Base-by-base conservation (phyloP, 2,329 filamentous ascomycete species). In the Diaporthe nobilis region DNA sequence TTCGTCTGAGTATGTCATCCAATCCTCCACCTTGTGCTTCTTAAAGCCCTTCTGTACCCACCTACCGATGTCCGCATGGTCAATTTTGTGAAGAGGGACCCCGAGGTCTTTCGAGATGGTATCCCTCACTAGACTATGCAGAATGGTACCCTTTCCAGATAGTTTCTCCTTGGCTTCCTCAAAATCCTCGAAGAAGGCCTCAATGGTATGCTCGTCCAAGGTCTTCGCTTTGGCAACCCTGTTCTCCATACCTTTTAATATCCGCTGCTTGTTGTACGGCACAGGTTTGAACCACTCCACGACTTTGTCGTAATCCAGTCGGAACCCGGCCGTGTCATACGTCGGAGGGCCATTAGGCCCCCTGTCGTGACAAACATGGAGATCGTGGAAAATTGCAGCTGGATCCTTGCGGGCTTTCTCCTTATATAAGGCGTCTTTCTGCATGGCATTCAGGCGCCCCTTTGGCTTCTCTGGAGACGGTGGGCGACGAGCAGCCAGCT, bases 81-180 rank as follows among this genome's bases (percentile, higher is more conserved):
- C 76, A 9, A 79, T 81, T 42, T 80, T 79, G 25, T 79, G 79
- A 70, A 63, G 77, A 4, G 80, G 79, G 1, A 80, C 49, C n/a
- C 73, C 77, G 9, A 81, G 76, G 25, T 81, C 79, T 60, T 80
- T 81, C 1, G 79, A 80, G 31, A 80, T 78, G 9, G 77, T 77
- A 25, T 81, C 80, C 51, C 77, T 78, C 8, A 79, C n/a, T 4
- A 57, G 4, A 25, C 25, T 28, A 0, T 15, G 0, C 12, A 10
- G 2, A 39, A 42, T 1, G 2, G 20, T 3, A 9, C 6, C 20
- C n/a, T 17, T 7, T 28, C 20, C 10, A 3, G 10, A 12, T n/a
- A 74, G 0, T 31, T 70, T 51, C 9, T 53, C n/a, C 55, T 60
- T 71, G 15, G 22, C 39, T 37, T 10, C 31, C 49, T 53, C 53